A percentile compares a stretch with the other conserved stretches of the same genome.
Evolutionary conservation across 2,329 filamentous ascomycete genomes (phyloP).

Genomic region (Fusarium sororula): DNA sequence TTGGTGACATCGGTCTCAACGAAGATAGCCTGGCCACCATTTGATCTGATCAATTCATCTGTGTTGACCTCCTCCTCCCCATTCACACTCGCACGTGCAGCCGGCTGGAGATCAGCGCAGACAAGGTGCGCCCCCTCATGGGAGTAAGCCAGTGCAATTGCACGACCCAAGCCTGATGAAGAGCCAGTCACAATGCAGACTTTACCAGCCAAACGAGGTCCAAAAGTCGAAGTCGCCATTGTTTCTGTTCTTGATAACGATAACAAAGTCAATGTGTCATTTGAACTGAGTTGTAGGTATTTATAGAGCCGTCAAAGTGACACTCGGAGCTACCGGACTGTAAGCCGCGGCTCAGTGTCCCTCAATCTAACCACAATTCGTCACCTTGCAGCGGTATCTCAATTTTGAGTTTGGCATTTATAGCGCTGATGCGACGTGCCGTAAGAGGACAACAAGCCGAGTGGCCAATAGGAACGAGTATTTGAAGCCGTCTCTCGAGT

Average conservation of each 20-base stretch:
- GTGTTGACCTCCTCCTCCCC: constrained; percentile 43
- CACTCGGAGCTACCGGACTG: background rate
- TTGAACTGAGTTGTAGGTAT: background rate
- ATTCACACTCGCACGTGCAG: constrained; percentile 39
- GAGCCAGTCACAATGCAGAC: constrained; percentile 57
- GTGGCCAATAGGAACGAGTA: background rate
- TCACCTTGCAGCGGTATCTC: background rate
- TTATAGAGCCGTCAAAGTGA: background rate
- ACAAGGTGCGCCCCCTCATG: constrained; percentile 53
- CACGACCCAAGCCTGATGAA: constrained; percentile 56
- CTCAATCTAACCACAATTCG: background rate
- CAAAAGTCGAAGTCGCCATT: background rate
- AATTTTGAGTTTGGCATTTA: background rate
- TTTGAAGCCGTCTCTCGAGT: background rate
- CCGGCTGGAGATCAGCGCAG: constrained; percentile 51
- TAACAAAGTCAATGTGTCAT: accelerated
- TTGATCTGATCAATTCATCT: constrained; percentile 47
- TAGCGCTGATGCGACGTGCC: background rate
- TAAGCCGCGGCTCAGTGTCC: background rate
- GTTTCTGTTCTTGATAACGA: background rate
- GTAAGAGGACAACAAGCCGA: constrained; percentile 8
- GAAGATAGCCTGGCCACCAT: constrained; percentile 52
- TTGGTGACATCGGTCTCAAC: constrained; percentile 55
- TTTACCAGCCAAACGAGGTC: constrained; percentile 22
- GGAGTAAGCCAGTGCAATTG: constrained; percentile 56